Evolutionary conservation across 2,329 filamentous ascomycete species (phyloP).

Genomic region (Phyllosticta citriasiana): DNA sequence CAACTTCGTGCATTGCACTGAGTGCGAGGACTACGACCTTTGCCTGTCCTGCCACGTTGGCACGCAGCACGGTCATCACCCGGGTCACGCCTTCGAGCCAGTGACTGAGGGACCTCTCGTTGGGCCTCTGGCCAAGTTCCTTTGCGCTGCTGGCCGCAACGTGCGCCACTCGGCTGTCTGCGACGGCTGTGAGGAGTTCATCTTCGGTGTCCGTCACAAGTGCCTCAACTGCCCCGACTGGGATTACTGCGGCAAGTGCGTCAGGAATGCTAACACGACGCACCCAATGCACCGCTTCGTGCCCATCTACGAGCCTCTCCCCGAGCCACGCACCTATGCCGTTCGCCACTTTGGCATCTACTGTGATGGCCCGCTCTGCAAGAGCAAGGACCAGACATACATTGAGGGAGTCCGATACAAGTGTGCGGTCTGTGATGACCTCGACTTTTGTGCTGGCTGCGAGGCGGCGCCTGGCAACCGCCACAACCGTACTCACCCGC

Average conservation of each 20-base stretch:
- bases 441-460: constrained; percentile 89
- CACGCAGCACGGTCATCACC: constrained; percentile 81
- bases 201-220: constrained; percentile 87
- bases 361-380: constrained; percentile 89
- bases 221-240: constrained; percentile 95
- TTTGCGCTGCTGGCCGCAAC: constrained; percentile 71
- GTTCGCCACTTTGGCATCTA: constrained; percentile 72
- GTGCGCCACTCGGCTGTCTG: constrained; percentile 80
- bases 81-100: constrained; percentile 68
- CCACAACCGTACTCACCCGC: constrained; percentile 91
- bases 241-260: constrained; percentile 81
- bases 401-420: constrained; percentile 90
- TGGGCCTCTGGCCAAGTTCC: constrained; percentile 50
- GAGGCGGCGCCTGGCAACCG: constrained; percentile 75
- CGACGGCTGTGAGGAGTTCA: constrained; percentile 84
- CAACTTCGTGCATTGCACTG: constrained; percentile 74
- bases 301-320: constrained; percentile 68
- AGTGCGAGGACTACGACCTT: constrained; percentile 85
- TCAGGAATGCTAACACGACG: constrained; percentile 53
- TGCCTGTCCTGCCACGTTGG: constrained; percentile 72
- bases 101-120: constrained; percentile 51
- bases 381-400: constrained; percentile 44
- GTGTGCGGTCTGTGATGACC: constrained; percentile 90
- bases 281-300: constrained; percentile 86
- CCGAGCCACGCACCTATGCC: constrained; percentile 34